A percentile compares a stretch with the other conserved stretches of the same genome.
Conservation (phyloP, 345 rosid genomes). For the Citrus hindsii region DNA sequence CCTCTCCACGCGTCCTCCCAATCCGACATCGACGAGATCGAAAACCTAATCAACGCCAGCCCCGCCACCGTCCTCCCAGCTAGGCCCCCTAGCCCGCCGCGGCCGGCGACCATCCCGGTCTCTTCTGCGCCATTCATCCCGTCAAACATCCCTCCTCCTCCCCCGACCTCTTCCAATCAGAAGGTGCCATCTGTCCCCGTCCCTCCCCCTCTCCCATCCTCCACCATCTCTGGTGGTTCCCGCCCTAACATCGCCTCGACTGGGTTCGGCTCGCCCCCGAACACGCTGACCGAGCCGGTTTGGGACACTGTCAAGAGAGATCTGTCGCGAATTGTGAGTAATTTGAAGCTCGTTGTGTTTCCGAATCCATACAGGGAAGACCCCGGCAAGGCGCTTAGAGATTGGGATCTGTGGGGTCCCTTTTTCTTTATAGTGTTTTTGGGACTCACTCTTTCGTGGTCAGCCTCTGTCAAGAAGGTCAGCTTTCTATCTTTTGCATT, state of each 20-base stretch:
- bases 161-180: conserved; percentile 24
- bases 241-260: conserved; percentile 15
- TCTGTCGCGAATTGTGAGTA: conserved; percentile 89
- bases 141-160: conserved; percentile 60
- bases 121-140: conserved; percentile 65
- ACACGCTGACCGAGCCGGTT: conserved; percentile 94
- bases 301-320: conserved; percentile 98
- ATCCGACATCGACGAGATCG: conserved; percentile 99
- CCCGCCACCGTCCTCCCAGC: conserved; percentile 86
- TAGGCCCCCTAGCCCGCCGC: conserved; percentile 77
- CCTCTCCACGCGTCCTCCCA: conserved; percentile 88
- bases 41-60: conserved; percentile 74
- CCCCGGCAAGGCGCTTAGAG: conserved; percentile 96
- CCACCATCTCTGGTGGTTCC: not conserved
- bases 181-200: conserved; percentile 40
- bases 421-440: conserved; percentile 91
- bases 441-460: conserved; percentile 91
- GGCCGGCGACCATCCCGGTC: conserved; percentile 66
- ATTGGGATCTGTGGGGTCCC: conserved; percentile 99
- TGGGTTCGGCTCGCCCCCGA: conserved; percentile 79
- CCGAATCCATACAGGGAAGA: conserved; percentile 91
- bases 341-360: conserved; percentile 93
- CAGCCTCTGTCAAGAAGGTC: conserved; percentile 75
- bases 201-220: conserved; percentile 30
- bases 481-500: not conserved